Conservation (phyloP, 2,329 filamentous ascomycete genomes). For the Paramyrothecium roridum region DNA sequence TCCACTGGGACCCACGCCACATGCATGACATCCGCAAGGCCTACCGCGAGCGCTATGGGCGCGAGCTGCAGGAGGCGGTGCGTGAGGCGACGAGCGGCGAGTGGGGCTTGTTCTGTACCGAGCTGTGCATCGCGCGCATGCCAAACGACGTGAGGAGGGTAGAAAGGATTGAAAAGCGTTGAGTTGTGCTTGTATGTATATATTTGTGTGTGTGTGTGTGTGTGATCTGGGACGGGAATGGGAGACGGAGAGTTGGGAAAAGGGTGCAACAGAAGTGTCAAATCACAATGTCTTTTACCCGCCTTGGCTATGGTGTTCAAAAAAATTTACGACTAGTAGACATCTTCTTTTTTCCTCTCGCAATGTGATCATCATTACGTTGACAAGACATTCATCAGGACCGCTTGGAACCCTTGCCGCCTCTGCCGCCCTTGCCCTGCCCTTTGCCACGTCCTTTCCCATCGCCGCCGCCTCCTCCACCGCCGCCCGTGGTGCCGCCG, state of each 20-base stretch:
- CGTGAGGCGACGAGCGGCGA: slow-evolving; percentile 72
- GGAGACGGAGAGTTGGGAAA: too few relatives aligned
- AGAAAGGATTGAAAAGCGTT: slow-evolving; percentile 32
- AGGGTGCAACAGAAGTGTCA: too few relatives aligned
- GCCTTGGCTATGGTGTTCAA: background rate
- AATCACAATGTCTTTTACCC: too few relatives aligned
- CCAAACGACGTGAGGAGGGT: slow-evolving; percentile 56
- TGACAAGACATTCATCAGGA: slow-evolving; percentile 6
- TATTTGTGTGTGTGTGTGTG: background rate
- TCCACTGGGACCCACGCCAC: slow-evolving; percentile 89
- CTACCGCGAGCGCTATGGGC: slow-evolving; percentile 74
- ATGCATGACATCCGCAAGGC: slow-evolving; percentile 75
- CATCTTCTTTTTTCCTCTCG: too few relatives aligned
- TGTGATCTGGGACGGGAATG: background rate
- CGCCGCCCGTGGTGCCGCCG: slow-evolving; percentile 45
- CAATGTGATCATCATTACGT: too few relatives aligned
- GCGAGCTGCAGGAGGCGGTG: slow-evolving; percentile 74
- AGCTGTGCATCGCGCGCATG: slow-evolving; percentile 62
- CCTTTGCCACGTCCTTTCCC: slow-evolving; percentile 25
- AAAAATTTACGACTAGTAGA: too few relatives aligned
- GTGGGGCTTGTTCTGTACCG: slow-evolving; percentile 73
- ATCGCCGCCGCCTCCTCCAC: slow-evolving; percentile 38
- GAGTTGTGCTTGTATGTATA: background rate
- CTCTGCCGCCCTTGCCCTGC: slow-evolving; percentile 29
- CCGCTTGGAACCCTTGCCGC: slow-evolving; percentile 42